These are phyloP conservation scores for Cryptococcus sp. DNA, from an alignment of 1,284 basidiomycete genomes.

Conservation along the genomic window DNA sequence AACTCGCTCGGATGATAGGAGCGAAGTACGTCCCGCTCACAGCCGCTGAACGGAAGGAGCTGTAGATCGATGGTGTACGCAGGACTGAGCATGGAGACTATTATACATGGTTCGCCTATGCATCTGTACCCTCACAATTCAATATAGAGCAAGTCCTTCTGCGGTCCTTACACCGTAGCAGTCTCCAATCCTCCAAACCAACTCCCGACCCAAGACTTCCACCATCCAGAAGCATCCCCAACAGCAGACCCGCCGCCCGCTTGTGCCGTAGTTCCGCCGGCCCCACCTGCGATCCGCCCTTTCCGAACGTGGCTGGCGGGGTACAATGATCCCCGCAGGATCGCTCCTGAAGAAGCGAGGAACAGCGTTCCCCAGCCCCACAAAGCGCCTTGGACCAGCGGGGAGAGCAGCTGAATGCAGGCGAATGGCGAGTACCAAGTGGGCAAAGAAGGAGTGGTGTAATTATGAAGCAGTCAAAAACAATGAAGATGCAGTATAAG, in stretches of 20 bases:
- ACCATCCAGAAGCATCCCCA: conserved; percentile 31
- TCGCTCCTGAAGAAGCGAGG: conserved; percentile 29
- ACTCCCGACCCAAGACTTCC: conserved; percentile 38
- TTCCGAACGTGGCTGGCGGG: conserved; percentile 34
- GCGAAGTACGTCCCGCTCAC: conserved; percentile 15
- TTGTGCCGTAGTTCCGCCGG: conserved; percentile 25
- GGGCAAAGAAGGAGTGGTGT: background rate
- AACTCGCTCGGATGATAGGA: conserved; percentile 11
- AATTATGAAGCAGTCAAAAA: background rate
- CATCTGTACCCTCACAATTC: background rate
- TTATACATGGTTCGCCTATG: too few relatives aligned
- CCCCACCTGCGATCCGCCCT: conserved; percentile 41
- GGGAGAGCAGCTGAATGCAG: conserved; percentile 31
- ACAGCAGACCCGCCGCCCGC: conserved; percentile 41
- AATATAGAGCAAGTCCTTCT: too few relatives aligned
- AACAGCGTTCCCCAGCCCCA: conserved; percentile 47
- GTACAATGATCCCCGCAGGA: conserved; percentile 34
- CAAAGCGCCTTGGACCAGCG: conserved; percentile 49
- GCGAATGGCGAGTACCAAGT: background rate
- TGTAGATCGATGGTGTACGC: too few relatives aligned
- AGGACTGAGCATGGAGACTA: too few relatives aligned
- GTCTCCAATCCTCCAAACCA: conserved; percentile 37
- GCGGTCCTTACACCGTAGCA: conserved; percentile 17
- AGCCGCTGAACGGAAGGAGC: background rate
- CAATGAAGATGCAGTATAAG: background rate